Base-by-base conservation (phyloP, 2,329 filamentous ascomycete species). In the Phoma sp. region DNA sequence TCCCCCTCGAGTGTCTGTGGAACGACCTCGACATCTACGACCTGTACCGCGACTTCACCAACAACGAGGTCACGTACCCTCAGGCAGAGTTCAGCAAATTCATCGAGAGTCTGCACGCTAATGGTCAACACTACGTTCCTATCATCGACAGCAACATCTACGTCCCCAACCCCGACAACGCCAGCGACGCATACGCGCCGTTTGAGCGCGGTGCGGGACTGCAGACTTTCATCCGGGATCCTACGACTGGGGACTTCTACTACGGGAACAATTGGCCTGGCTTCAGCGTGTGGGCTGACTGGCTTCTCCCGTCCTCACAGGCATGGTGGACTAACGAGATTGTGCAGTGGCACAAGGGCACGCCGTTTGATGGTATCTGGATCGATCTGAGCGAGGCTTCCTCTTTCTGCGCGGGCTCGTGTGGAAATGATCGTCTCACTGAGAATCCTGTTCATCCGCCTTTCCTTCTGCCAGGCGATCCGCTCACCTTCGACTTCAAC, bases 371-470 rank as follows among this genome's bases (percentile, higher is more conserved):
- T 57, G 81, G 76, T 8, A 77, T 78, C 50, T 85, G 83, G 84
- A 83, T 85, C 51, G 84, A 86, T 56, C 84, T 86, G 80, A 80
- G 71, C 43, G 84, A 86, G 60, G 82, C 81, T 6, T 79, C 81
- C 9, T 85, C 82, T 0, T 85, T 86, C 74, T 91, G 88, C 62
- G 79, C 87, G 5, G 88, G 89, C 4, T 87, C 84, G 64, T 91
- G 89, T 63, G 89, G 89, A 15, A 85, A 81, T 24, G 77, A 77
- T 1, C 85, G 87, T 43, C 69, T 88, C 35, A 81, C 81, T 2
- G 71, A 86, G 29, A 90, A 90, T 65, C 88, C 88, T 1, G 84
- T 84, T 0, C 87, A 89, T 66, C 86, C 86, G 8, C 78, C 83
- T 0, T 90, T 89, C 66, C 58, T 67, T 7, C 80, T 90, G 1